phyloP scores from a whole-genome alignment of 2,329 filamentous ascomycete species.

The Cytospora leucostoma region DNA sequence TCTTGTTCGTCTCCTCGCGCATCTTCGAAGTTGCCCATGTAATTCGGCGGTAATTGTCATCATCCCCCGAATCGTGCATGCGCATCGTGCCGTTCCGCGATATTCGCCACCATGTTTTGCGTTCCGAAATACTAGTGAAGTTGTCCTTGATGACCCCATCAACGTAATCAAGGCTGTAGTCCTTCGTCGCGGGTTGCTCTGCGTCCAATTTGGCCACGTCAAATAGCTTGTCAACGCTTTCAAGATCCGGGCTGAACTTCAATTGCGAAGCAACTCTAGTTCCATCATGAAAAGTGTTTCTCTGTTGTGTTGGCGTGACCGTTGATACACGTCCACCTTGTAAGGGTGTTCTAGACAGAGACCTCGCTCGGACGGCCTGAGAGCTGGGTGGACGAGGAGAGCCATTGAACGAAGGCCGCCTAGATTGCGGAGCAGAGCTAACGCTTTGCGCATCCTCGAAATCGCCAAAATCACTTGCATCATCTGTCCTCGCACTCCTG shows the following conservation, averaged over 20 bases:
- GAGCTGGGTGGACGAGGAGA: conserved; percentile 20
- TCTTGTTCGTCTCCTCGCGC: conserved; percentile 55
- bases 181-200: conserved; percentile 23
- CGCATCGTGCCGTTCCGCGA: conserved; percentile 61
- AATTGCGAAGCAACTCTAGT: conserved; percentile 35
- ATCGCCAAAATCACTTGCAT: conserved; percentile 34
- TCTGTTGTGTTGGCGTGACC: not conserved
- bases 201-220: conserved; percentile 39
- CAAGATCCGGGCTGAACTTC: conserved; percentile 32
- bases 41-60: conserved; percentile 62
- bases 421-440: conserved; percentile 16
- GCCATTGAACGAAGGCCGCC: conserved; percentile 16
- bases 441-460: conserved; percentile 35
- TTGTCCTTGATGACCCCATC: conserved; percentile 53
- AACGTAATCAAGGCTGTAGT: conserved; percentile 39
- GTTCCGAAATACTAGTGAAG: conserved; percentile 57
- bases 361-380: conserved; percentile 7
- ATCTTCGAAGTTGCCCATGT: conserved; percentile 58
- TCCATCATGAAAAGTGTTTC: conserved; percentile 29
- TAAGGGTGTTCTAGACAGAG: conserved; percentile 13
- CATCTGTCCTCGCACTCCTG: conserved; percentile 23
- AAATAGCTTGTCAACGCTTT: conserved; percentile 38
- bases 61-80: conserved; percentile 57
- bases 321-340: not conserved
- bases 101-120: conserved; percentile 66